Percentiles rank a stretch among this genome's conserved stretches.
Evolutionary conservation across 768 basidiomycete genomes (phyloP).

Genomic region (Phaeotremella skinneri): DNA sequence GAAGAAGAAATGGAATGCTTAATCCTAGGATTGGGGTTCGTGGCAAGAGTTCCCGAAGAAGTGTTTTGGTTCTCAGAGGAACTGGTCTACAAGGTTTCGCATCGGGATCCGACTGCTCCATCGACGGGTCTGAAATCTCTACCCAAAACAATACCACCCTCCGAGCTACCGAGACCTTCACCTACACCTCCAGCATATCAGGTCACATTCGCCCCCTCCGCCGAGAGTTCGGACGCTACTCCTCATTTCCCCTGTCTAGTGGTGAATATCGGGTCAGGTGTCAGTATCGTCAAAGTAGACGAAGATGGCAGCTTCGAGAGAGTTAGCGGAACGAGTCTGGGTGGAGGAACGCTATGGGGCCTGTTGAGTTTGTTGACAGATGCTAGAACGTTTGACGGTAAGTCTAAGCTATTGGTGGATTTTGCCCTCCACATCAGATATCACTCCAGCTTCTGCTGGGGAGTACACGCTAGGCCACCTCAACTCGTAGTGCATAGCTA

Average conservation of each 20-base stretch:
- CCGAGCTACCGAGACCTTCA: constrained; percentile 72
- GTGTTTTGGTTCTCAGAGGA: constrained; percentile 99
- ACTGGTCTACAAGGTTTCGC: constrained; percentile 68
- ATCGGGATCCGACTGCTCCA: constrained; percentile 37
- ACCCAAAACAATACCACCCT: constrained; percentile 37
- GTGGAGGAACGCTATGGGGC: constrained; percentile 97
- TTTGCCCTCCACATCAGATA: background rate
- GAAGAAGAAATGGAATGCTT: constrained; percentile 99
- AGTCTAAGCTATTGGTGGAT: constrained; percentile 49
- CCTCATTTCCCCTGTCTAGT: constrained; percentile 92
- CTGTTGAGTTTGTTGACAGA: constrained; percentile 90
- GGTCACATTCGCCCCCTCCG: constrained; percentile 72
- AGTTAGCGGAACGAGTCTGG: constrained; percentile 92
- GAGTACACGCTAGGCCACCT: background rate
- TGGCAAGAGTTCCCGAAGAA: constrained; percentile 92
- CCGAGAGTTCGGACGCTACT: constrained; percentile 55
- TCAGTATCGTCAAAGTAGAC: constrained; percentile 95
- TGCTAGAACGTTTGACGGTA: constrained; percentile 92
- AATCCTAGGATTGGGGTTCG: constrained; percentile 93
- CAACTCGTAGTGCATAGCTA: background rate
- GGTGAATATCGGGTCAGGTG: constrained; percentile 97
- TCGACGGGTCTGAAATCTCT: background rate
- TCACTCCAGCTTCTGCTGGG: background rate
- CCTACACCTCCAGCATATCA: constrained; percentile 85
- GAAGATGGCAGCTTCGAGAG: constrained; percentile 93